phyloP scores from a whole-genome alignment of 345 rosid genomes.

The Boechera retrofracta region DNA sequence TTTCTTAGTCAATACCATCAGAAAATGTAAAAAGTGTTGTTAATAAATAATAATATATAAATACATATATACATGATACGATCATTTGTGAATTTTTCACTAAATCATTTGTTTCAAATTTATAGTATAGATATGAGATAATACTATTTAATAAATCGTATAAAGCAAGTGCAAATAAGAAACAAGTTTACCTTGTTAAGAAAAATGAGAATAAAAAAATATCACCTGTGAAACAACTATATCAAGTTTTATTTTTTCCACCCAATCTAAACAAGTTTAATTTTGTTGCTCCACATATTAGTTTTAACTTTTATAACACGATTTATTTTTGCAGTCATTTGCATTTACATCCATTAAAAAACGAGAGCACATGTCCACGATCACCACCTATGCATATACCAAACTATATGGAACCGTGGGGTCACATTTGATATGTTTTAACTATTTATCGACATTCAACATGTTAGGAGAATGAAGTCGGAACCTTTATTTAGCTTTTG shows the following conservation, averaged over 20 bases:
- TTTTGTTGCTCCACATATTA: constrained; percentile 12
- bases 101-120: not conserved
- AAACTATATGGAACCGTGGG: constrained; percentile 36
- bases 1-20: constrained; percentile 3
- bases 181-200: not conserved
- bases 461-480: constrained; percentile 33
- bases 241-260: not conserved
- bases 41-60: not conserved
- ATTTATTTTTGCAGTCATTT: constrained; percentile 12
- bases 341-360: constrained; percentile 8
- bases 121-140: not conserved
- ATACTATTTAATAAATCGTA: not conserved
- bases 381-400: constrained; percentile 33
- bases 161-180: not conserved
- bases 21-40: not conserved
- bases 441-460: constrained; percentile 40
- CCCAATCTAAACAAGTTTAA: not conserved
- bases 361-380: constrained; percentile 40
- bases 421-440: constrained; percentile 36
- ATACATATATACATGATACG: too few species aligned
- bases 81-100: not conserved
- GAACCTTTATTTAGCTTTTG: constrained; percentile 24
- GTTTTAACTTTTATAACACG: not conserved
- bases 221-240: not conserved
- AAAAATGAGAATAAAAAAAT: not conserved